These are phyloP conservation scores for Ambrosia trifida DNA, from an alignment of 129 eudicot genomes.

Conservation along the genomic window DNA sequence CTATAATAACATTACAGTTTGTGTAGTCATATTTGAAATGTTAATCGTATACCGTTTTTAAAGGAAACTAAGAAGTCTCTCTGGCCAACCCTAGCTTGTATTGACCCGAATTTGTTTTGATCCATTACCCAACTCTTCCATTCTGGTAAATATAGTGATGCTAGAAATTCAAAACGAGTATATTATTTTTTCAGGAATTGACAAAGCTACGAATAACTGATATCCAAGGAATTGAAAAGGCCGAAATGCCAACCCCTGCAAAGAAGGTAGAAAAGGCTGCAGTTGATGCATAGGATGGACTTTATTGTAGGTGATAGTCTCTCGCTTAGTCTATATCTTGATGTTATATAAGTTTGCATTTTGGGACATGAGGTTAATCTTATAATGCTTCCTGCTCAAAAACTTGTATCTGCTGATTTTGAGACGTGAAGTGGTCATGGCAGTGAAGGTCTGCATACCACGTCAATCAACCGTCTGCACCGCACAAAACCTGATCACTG, in stretches of 20 bases:
- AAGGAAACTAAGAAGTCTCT: too few relatives aligned
- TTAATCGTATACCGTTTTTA: background rate
- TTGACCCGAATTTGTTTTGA: background rate
- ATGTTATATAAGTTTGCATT: slow-evolving; percentile 15
- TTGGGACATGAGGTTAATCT: background rate
- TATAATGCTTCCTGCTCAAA: background rate
- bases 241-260: slow-evolving; percentile 38
- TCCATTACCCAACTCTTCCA: background rate
- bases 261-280: slow-evolving; percentile 58
- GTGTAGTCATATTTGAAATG: background rate
- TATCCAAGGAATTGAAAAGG: slow-evolving; percentile 86
- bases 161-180: background rate
- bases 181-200: slow-evolving; percentile 53
- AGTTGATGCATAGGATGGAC: slow-evolving; percentile 53
- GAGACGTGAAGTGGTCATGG: too few relatives aligned
- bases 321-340: slow-evolving; percentile 9
- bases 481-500: slow-evolving; percentile 38
- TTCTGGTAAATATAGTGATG: background rate
- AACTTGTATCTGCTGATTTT: slow-evolving; percentile 5
- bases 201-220: slow-evolving; percentile 84
- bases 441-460: slow-evolving; percentile 38
- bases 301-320: slow-evolving; percentile 30
- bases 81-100: background rate
- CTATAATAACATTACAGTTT: background rate
- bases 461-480: slow-evolving; percentile 71